These are phyloP conservation scores for Botrytis aclada DNA, from an alignment of 2,329 filamentous ascomycete species.

Conservation along the genomic window DNA sequence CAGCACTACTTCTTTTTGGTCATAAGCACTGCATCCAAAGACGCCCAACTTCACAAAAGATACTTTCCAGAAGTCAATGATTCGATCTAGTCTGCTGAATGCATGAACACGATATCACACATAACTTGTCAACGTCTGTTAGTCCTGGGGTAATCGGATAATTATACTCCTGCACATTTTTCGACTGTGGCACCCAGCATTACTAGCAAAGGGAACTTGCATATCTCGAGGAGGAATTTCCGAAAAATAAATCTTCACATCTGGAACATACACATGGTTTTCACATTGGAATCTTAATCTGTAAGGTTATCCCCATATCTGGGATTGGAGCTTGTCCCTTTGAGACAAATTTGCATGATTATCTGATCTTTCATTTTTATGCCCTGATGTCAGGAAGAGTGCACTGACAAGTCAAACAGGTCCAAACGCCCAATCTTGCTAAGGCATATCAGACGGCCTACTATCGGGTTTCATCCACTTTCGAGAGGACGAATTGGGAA, in stretches of 20 bases:
- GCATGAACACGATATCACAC: constrained; percentile 17
- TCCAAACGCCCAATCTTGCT: constrained; percentile 29
- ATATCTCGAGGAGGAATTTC: constrained; percentile 23
- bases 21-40: neutral
- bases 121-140: constrained; percentile 27
- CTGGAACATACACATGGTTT: constrained; percentile 12
- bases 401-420: constrained; percentile 30
- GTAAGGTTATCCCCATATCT: constrained; percentile 20
- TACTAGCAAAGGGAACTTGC: constrained; percentile 23
- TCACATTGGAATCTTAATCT: constrained; percentile 11
- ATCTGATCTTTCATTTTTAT: constrained; percentile 17
- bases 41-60: neutral
- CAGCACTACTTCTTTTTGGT: neutral
- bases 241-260: constrained; percentile 1
- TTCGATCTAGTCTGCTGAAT: constrained; percentile 4
- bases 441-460: constrained; percentile 33
- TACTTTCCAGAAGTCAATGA: constrained; percentile 1
- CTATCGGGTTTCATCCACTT: constrained; percentile 33
- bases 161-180: constrained; percentile 25
- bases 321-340: neutral
- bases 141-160: constrained; percentile 29
- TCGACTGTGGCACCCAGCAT: constrained; percentile 21
- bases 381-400: constrained; percentile 17
- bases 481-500: neutral
- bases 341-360: neutral